These are phyloP conservation scores for Rhizophora apiculata DNA, from an alignment of 345 rosid species.

Conservation along the genomic window DNA sequence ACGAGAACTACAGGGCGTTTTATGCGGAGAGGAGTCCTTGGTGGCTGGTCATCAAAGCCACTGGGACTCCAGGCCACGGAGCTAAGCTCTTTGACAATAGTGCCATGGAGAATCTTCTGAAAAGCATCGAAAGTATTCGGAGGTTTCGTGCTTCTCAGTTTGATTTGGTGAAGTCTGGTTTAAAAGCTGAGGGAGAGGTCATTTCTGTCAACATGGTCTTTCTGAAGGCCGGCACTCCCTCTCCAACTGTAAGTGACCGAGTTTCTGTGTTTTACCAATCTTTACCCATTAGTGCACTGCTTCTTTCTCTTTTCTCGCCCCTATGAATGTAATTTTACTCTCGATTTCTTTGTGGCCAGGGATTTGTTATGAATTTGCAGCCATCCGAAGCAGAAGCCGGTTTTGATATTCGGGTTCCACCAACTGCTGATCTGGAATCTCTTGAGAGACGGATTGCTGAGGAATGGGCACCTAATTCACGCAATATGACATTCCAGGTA, in stretches of 20 bases:
- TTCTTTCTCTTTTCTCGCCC: not conserved
- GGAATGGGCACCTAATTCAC: slow-evolving; percentile 93
- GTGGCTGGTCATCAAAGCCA: slow-evolving; percentile 88
- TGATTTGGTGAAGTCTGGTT: slow-evolving; percentile 79
- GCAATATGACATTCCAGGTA: slow-evolving; percentile 93
- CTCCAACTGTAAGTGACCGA: slow-evolving; percentile 67
- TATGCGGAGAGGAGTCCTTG: slow-evolving; percentile 80
- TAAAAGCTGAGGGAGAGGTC: slow-evolving; percentile 83
- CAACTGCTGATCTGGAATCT: slow-evolving; percentile 61
- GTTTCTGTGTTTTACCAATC: not conserved
- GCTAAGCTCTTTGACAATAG: slow-evolving; percentile 87
- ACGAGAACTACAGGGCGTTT: slow-evolving; percentile 62
- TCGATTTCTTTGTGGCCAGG: slow-evolving; percentile 43
- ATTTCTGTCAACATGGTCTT: slow-evolving; percentile 73
- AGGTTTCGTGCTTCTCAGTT: slow-evolving; percentile 92
- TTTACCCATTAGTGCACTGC: not conserved
- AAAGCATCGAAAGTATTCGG: slow-evolving; percentile 74
- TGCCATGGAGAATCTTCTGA: slow-evolving; percentile 86
- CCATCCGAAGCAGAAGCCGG: slow-evolving; percentile 99
- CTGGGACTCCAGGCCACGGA: slow-evolving; percentile 95
- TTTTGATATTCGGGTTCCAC: slow-evolving; percentile 83
- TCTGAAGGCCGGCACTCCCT: slow-evolving; percentile 92
- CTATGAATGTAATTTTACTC: not conserved
- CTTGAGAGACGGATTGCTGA: slow-evolving; percentile 79
- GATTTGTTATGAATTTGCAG: slow-evolving; percentile 93